Evolutionary conservation across 441 rosid species (phyloP), one percentile per base, ranked within the genome.

Genomic region (Populus trichocarpa): DNA sequence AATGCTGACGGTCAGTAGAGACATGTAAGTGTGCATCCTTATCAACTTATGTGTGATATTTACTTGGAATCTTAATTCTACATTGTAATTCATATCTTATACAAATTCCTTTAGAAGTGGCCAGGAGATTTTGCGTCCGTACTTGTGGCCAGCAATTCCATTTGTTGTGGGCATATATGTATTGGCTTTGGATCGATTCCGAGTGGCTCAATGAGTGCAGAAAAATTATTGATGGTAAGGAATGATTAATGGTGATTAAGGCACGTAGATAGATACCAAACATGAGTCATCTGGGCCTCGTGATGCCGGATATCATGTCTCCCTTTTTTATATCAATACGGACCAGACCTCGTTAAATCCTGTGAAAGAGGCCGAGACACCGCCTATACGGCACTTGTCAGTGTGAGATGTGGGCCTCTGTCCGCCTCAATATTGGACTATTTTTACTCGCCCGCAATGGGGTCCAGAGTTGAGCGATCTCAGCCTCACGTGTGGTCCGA

Each of bases 291-390:
- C 32, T 65, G 81, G 77, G 82, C 46, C 74, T 23, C 32, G 32
- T 30, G 32, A 30, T 30, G 32, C 79, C 70, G 80, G 81, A 75
- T 85, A 84, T 82, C 86, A 16, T 84, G 88, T 87, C 85, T 35
- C 66, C 6, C 83, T 73, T 82, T 87, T 77, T 25, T 20, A n/a
- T 25, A 67, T 64, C 77, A 74, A 38, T 22, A 77, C 25, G 86
- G 87, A 74, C 80, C 76, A 64, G 38, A 12, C 6, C 16, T 73
- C 13, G 72, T 26, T 30, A 2, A 5, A 4, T 14, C 18, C 32
- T 61, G 3, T 16, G 57, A 16, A 46, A 77, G 78, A 63, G 63
- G 80, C 61, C 71, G 1, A 70, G 67, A 20, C 76, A 82, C 78
- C 16, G 35, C 9, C 16, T 28, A 8, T n/a, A 57, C 63, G 61